Conservation (phyloP, 1,139 yeast species). For the Saccharomyces hybrid region DNA sequence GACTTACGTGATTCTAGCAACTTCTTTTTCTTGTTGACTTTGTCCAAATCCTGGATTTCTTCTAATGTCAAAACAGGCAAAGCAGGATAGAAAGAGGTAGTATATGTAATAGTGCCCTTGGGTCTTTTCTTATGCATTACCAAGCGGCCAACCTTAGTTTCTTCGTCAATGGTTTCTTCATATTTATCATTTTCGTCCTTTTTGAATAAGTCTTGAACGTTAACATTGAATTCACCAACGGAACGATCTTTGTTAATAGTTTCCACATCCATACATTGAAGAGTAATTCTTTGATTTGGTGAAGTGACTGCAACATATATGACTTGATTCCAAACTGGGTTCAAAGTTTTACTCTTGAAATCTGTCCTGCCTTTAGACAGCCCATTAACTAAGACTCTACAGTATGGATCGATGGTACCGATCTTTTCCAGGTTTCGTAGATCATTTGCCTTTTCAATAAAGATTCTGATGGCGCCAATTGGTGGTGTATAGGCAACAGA, state of each 20-base stretch:
- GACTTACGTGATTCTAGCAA: constrained; percentile 27
- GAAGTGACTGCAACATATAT: constrained; percentile 76
- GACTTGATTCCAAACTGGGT: constrained; percentile 83
- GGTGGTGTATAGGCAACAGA: constrained; percentile 84
- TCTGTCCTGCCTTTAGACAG: constrained; percentile 70
- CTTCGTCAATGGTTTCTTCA: constrained; percentile 50
- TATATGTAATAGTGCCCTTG: constrained; percentile 69
- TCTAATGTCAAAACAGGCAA: constrained; percentile 69
- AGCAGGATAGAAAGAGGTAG: constrained; percentile 74
- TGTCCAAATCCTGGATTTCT: constrained; percentile 55
- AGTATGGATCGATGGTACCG: constrained; percentile 90
- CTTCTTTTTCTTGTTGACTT: constrained; percentile 35
- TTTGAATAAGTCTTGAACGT: constrained; percentile 57
- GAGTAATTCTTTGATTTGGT: constrained; percentile 67
- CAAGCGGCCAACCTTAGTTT: constrained; percentile 52
- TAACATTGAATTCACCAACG: constrained; percentile 71
- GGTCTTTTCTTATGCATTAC: constrained; percentile 57
- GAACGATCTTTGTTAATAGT: constrained; percentile 70
- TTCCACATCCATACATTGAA: constrained; percentile 92
- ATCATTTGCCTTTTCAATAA: constrained; percentile 61
- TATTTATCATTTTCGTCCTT: constrained; percentile 55
- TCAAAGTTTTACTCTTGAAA: constrained; percentile 55
- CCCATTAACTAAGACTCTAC: constrained; percentile 71
- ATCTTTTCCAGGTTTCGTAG: constrained; percentile 78
- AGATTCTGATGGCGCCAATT: constrained; percentile 79